Conservation (phyloP, 345 rosid species). For the Geranium rotundifolium region DNA sequence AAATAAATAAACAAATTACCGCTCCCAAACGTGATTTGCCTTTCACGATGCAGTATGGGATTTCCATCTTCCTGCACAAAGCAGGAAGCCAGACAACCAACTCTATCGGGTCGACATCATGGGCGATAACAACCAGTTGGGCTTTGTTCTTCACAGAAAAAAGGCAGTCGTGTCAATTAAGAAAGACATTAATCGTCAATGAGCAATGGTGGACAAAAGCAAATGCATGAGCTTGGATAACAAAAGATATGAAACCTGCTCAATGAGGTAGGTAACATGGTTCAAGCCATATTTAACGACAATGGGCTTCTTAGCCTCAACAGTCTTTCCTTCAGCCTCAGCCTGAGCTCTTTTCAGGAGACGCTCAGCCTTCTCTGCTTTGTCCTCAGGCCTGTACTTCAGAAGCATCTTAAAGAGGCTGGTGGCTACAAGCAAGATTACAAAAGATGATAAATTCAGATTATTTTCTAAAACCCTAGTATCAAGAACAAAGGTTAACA, state of each 20-base stretch:
- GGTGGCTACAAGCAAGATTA: conserved; percentile 24
- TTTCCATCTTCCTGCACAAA: conserved; percentile 43
- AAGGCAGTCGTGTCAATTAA: not conserved
- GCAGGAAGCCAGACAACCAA: conserved; percentile 47
- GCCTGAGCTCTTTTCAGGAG: conserved; percentile 48
- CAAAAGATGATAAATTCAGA: not conserved
- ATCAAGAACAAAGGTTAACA: not conserved
- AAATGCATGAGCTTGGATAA: too few relatives aligned
- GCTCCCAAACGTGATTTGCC: conserved; percentile 41
- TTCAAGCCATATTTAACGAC: conserved; percentile 59
- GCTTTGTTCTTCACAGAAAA: conserved; percentile 37
- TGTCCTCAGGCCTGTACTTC: conserved; percentile 55
- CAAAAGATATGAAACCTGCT: conserved; percentile 25
- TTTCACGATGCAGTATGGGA: conserved; percentile 43
- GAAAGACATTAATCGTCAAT: not conserved
- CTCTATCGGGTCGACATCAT: conserved; percentile 52
- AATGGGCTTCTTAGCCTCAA: conserved; percentile 50
- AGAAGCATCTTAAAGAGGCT: conserved; percentile 49
- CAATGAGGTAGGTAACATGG: conserved; percentile 57
- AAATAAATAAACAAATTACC: conserved; percentile 6
- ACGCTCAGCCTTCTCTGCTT: conserved; percentile 49
- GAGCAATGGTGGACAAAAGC: not conserved
- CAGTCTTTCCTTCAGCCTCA: conserved; percentile 49
- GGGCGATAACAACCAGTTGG: conserved; percentile 42
- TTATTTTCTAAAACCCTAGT: not conserved